Base-by-base conservation (phyloP, 1,284 basidiomycete species). In the Bondarzewia mesenterica region DNA sequence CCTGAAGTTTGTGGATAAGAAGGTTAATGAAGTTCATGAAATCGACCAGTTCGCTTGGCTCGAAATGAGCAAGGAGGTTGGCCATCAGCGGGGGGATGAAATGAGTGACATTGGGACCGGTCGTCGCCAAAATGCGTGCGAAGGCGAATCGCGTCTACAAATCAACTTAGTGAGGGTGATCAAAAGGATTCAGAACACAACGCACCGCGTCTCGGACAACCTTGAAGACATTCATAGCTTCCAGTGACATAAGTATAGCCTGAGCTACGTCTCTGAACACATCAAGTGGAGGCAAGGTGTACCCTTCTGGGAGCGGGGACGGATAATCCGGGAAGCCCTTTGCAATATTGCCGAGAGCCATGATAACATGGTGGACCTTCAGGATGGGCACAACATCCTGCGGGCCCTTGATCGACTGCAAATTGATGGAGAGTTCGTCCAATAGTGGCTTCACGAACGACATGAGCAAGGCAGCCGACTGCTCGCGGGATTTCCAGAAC, bases 311-410 rank as follows among this genome's bases (percentile, higher is more conserved):
- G 4, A 85, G 70, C 8, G 78, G 75, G 26, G 78, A 81, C 25
- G 85, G 85, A 58, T 84, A 87, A 60, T 91, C 87, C 0, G 96
- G 96, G 70, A 99, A 99, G 7, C 97, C 97, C 68, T 98, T 97
- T 42, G 93, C 90, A 47, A 99, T 81, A 59, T 91, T 92, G 15
- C 94, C 94, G 12, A 98, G 74, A 1, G 94, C 95, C 78, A 97
- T 89, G 61, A 99, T 89, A 55, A 89, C 77, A 67, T 99, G 95
- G 61, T 99, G 96, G n/a, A 93, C 82, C 62, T 85, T 85, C 42
- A 98, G 73, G 55, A 97, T 83, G 5, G 87, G 78, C 42, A 85
- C 64, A 6, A 89, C 68, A 57, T 92, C 87, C 46, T 76, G 71
- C 2, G 69, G 60, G 14, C 77, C 77, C 56, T 79, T 73, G 51